Conservation (phyloP, 164 flowering plant genomes). For the Houttuynia cordata region DNA sequence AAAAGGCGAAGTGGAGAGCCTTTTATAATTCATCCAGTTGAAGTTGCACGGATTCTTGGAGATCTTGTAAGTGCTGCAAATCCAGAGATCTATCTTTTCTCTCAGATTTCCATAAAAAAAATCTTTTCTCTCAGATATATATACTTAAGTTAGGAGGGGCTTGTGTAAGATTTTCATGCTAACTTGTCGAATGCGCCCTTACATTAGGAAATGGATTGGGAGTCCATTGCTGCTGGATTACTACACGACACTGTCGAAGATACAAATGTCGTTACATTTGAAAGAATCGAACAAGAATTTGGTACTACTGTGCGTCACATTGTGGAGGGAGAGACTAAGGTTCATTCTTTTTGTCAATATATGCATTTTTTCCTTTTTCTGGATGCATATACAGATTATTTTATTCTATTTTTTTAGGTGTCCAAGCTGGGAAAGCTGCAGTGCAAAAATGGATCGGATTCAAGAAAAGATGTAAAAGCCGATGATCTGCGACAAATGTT, state of each 20-base stretch:
- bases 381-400: background rate
- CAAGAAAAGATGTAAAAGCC: conserved; percentile 95
- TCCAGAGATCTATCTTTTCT: background rate
- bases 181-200: background rate
- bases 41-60: conserved; percentile 95
- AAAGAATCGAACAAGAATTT: conserved; percentile 85
- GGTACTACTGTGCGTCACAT: conserved; percentile 85
- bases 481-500: conserved; percentile 97
- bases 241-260: conserved; percentile 99
- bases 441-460: conserved; percentile 41
- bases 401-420: conserved; percentile 35
- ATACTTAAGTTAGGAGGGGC: background rate
- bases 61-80: conserved; percentile 62
- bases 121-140: background rate
- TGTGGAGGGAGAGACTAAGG: conserved; percentile 99
- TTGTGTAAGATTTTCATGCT: background rate
- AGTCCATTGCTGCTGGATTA: conserved; percentile 91
- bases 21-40: conserved; percentile 97
- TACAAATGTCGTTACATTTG: conserved; percentile 86
- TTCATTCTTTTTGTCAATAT: conserved; percentile 6
- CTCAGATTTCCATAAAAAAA: too few relatives aligned
- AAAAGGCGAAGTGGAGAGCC: conserved; percentile 99
- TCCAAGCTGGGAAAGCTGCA: conserved; percentile 94
- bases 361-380: background rate
- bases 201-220: conserved; percentile 95